Evolutionary conservation across 164 flowering plant species (phyloP), one percentile per base, ranked within the genome.

Genomic region (Malania oleifera): DNA sequence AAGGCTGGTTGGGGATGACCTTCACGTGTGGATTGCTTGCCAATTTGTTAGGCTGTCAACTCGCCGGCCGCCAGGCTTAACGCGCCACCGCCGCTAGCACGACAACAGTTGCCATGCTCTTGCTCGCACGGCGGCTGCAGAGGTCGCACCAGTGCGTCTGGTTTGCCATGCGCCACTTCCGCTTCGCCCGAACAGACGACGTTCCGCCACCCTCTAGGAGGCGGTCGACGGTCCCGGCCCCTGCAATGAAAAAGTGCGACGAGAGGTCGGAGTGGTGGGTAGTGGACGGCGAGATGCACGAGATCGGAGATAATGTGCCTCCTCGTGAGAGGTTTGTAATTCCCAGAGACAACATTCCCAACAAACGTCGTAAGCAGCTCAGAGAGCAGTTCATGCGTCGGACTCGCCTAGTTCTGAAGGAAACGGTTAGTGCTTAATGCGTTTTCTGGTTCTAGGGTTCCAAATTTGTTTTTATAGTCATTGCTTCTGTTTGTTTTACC

Each of bases 261-360:
- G 53, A 50, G 7, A 27, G 11, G 53, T 24, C 53, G 53, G 53
- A 50, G 53, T 50, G 53, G 53, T 50, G 53, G 53, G 18, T 12
- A 7, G 53, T 50, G 29, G 53, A 50, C 53, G 53, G 53, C 9
- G 53, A 50, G 18, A 50, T 50, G 29, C 53, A 50, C 53, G 53
- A 50, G 13, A 50, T 50, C 28, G 53, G 53, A 5, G 53, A 50
- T 1, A 50, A 50, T n/a, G 53, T 50, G n/a, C 53, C 53, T 5
- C 53, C 29, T 24, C 53, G 53, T 0, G 53, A 50, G 53, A 12
- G 53, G 29, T 50, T 50, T 17, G 29, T 1, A 2, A 5, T 50
- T 13, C 53, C 53, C 28, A 11, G 29, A 1, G 53, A 23, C 11
- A 50, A 50, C 53, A 24, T 23, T 5, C 18, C 53, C 53, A 50